Conservation (phyloP, 2,329 filamentous ascomycete genomes). For the Graphilbum sp. region DNA sequence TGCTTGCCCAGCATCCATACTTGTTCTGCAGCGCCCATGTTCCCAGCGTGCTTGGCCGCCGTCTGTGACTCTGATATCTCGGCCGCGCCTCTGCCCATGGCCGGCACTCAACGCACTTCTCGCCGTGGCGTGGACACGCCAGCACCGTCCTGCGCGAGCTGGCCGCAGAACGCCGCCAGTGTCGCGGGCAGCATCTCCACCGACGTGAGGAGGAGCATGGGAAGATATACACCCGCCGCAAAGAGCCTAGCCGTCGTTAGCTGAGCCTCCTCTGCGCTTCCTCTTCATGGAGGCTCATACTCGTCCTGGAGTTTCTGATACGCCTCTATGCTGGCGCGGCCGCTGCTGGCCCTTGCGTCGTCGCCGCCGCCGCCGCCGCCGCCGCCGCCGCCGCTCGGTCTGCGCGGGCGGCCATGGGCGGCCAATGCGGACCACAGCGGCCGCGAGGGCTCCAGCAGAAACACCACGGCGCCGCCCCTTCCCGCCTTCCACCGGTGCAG, state of each 20-base stretch:
- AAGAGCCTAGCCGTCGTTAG: slow-evolving; percentile 13
- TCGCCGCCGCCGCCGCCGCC: slow-evolving; percentile 8
- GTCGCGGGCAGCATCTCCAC: slow-evolving; percentile 18
- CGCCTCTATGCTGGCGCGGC: slow-evolving; percentile 10
- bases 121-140: too few species aligned
- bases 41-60: too few species aligned
- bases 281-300: too few species aligned
- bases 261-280: too few species aligned
- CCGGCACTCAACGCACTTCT: too few species aligned
- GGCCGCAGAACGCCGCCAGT: slow-evolving; percentile 20
- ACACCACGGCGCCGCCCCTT: slow-evolving; percentile 20
- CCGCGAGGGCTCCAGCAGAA: slow-evolving; percentile 18
- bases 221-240: slow-evolving; percentile 10
- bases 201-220: slow-evolving; percentile 25
- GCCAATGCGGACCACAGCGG: background rate
- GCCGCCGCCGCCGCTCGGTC: slow-evolving; percentile 2
- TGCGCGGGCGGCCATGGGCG: too few species aligned
- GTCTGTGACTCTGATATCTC: too few species aligned
- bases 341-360: background rate
- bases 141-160: too few species aligned
- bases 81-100: too few species aligned
- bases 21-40: too few species aligned
- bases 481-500: slow-evolving; percentile 13
- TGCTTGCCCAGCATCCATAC: too few species aligned
- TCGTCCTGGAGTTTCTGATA: slow-evolving; percentile 23